Evolutionary conservation across 1,284 basidiomycete species (phyloP).

Genomic region (Sphaerobolus stellatus): DNA sequence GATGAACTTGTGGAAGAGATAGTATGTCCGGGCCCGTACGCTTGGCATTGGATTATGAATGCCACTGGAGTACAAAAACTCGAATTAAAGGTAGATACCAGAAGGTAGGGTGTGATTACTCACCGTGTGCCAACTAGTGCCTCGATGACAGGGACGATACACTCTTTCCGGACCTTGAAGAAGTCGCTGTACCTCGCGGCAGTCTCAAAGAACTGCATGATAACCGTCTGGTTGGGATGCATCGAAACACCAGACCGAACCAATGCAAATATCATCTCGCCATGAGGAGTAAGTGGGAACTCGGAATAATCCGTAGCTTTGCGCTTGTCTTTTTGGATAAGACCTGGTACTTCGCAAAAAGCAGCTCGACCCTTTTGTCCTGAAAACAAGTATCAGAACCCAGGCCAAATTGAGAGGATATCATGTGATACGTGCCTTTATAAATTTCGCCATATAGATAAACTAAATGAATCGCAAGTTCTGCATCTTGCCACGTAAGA

Average conservation of each 20-base stretch:
- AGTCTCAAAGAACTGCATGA: conserved; percentile 93
- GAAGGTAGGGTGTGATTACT: conserved; percentile 22
- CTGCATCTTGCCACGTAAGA: conserved; percentile 91
- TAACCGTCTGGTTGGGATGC: conserved; percentile 87
- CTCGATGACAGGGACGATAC: conserved; percentile 83
- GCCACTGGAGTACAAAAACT: conserved; percentile 63
- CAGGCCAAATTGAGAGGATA: background rate
- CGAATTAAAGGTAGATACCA: background rate
- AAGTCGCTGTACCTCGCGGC: conserved; percentile 92
- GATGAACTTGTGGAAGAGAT: conserved; percentile 93
- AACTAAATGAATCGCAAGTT: conserved; percentile 88
- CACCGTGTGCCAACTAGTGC: conserved; percentile 86
- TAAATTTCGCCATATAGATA: conserved; percentile 94
- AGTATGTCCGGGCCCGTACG: conserved; percentile 82
- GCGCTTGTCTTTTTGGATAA: conserved; percentile 62
- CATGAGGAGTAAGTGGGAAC: conserved; percentile 87
- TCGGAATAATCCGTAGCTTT: conserved; percentile 77
- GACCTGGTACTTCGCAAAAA: conserved; percentile 65
- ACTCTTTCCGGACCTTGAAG: conserved; percentile 89
- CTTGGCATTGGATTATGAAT: conserved; percentile 77
- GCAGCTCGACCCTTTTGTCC: conserved; percentile 73
- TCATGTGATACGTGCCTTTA: conserved; percentile 52
- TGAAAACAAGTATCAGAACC: conserved; percentile 18
- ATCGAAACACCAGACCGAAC: conserved; percentile 81
- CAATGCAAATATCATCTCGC: conserved; percentile 85